Evolutionary conservation across 148 eudicot genomes (phyloP).

Genomic region (Selenicereus undatus): DNA sequence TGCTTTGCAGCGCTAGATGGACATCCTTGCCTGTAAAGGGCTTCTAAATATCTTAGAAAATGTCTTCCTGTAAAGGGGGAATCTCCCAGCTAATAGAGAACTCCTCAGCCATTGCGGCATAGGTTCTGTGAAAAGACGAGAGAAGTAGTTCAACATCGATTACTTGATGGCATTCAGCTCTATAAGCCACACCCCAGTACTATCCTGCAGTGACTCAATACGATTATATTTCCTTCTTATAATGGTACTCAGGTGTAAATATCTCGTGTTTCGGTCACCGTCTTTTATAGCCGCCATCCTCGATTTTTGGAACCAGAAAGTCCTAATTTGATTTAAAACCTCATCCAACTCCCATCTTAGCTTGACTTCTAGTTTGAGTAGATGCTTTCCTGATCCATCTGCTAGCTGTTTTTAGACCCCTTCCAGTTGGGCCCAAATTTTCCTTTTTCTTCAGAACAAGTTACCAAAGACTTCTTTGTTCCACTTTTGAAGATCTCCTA

Average conservation of each 20-base stretch:
- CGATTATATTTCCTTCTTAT: not conserved
- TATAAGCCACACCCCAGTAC: not conserved
- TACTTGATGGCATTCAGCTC: not conserved
- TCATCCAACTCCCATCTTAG: not conserved
- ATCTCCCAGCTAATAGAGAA: no score
- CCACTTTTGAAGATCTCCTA: not conserved
- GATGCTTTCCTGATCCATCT: not conserved
- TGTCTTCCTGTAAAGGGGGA: not conserved
- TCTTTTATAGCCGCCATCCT: not conserved
- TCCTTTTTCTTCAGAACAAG: not conserved
- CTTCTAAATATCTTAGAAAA: no score
- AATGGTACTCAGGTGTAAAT: not conserved
- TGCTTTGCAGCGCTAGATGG: not conserved
- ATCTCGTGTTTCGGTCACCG: not conserved
- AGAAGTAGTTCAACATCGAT: no score
- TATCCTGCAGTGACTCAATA: not conserved
- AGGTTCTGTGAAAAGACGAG: no score
- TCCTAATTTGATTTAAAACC: not conserved
- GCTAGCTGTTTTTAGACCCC: not conserved
- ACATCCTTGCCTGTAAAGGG: not conserved
- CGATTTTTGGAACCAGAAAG: not conserved
- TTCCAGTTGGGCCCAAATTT: not conserved
- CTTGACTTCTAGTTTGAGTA: not conserved
- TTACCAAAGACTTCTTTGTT: not conserved
- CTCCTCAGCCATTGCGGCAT: no score